A percentile compares a stretch with the other conserved stretches of the same genome.
These are phyloP conservation scores for Alternaria viburni DNA, from an alignment of 2,329 filamentous ascomycete species.

Conservation along the genomic window DNA sequence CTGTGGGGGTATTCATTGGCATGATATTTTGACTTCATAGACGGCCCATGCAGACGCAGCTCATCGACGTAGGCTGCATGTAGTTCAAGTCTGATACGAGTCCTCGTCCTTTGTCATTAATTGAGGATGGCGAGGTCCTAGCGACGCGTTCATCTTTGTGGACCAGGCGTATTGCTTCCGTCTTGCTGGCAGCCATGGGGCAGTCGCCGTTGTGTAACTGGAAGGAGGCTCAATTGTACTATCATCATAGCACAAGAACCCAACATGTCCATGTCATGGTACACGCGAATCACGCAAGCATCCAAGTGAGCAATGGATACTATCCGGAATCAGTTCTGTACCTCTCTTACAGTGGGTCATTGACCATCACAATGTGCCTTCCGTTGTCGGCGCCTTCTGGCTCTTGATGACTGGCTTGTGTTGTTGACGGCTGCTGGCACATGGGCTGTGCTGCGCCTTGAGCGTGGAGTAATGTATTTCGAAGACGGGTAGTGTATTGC, in stretches of 20 bases:
- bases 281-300: neutral
- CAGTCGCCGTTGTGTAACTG: neutral
- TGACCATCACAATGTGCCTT: neutral
- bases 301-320: neutral
- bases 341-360: neutral
- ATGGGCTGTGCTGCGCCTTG: neutral
- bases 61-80: neutral
- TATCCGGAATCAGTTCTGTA: neutral
- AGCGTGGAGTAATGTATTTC: neutral
- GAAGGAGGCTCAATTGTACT: neutral
- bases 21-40: neutral
- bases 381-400: neutral
- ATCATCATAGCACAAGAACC: neutral
- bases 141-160: neutral
- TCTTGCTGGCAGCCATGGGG: neutral
- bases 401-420: neutral
- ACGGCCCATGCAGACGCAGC: neutral
- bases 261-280: neutral
- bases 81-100: neutral
- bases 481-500: neutral
- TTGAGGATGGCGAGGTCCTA: neutral
- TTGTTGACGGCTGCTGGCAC: neutral
- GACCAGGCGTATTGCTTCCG: neutral
- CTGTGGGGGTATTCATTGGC: neutral
- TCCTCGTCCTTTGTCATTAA: neutral